Conservation (phyloP, 1,284 basidiomycete species). For the Irpex sp. region DNA sequence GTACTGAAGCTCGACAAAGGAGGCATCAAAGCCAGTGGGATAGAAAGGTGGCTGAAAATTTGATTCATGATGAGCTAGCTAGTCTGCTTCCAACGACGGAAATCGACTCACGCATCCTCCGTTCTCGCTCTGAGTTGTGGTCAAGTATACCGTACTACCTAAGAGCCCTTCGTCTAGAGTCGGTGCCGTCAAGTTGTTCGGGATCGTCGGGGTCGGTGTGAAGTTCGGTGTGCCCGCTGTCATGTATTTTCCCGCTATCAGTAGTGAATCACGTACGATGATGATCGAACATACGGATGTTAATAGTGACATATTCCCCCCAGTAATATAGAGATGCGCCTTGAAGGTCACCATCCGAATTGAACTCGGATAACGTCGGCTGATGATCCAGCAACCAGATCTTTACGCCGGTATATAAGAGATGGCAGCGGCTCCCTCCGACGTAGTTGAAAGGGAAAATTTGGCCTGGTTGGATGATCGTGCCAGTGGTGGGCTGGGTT, state of each 20-base stretch:
- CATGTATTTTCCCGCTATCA: neutral
- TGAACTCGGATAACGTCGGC: neutral
- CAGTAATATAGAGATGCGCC: neutral
- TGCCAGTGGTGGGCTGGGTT: neutral
- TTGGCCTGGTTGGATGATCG: neutral
- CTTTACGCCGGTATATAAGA: neutral
- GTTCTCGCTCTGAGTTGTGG: neutral
- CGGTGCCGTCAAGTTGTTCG: conserved; percentile 1
- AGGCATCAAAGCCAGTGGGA: neutral
- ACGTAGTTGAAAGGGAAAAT: neutral
- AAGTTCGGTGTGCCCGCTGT: neutral
- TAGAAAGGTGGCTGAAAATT: neutral
- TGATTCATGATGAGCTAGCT: neutral
- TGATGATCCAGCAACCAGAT: neutral
- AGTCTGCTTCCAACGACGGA: neutral
- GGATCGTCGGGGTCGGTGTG: neutral
- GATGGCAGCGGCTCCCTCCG: neutral
- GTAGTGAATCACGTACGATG: neutral
- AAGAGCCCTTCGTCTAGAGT: neutral
- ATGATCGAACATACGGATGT: neutral
- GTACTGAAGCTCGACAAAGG: neutral
- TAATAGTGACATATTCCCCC: neutral
- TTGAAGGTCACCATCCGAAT: neutral
- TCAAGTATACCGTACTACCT: neutral
- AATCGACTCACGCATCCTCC: neutral